Base-by-base conservation (phyloP, 2,329 filamentous ascomycete genomes). In the Claviceps sp. region DNA sequence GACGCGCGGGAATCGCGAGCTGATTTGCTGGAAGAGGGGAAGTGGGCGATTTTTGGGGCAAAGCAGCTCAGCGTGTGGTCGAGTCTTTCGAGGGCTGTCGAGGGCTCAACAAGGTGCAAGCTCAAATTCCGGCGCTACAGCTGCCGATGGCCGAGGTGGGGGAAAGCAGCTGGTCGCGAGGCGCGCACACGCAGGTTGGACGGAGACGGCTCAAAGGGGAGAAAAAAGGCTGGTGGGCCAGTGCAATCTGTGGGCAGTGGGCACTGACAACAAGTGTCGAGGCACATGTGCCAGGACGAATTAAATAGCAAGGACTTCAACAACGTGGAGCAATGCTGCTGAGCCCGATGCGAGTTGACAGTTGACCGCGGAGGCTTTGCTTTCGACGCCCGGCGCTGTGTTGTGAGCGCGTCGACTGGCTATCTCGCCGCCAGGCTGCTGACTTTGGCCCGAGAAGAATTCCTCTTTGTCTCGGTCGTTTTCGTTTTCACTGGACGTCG, bases 21-120 rank as follows among this genome's bases (percentile, higher is more conserved):
- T 78, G 75, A 77, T 77, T 77, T 77, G 74, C 67, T 69, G 64
- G 48, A 43, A 14, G 37, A 52, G 54, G 55, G 55, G 53, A 52
- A 52, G 55, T 55, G 55, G 56, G 53, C 53, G 52, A 54, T 50
- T 54, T 56, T 56, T 56, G 52, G 54, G 54, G 51, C 47, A 52
- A 41, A 52, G 54, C 54, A 45, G 26, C 42, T 24, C 46, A 8
- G 42, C 47, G 49, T 44, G 46, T 24, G 5, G 24, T 11, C 47
- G 41, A 40, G 50, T 40, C 24, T n/a, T 22, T 26, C 43, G 44
- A 46, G 44, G 44, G 44, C 44, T 18, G 53, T 42, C 18, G 51
- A 50, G 47, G 51, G 45, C 37, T 47, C 30, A 48, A 24, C 46
- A 52, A 50, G 43, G 51, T 43, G 51, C 26, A 48, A 48, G 52